Base-by-base conservation (phyloP, 768 basidiomycete genomes). In the Rhodotorula taiwanensis region DNA sequence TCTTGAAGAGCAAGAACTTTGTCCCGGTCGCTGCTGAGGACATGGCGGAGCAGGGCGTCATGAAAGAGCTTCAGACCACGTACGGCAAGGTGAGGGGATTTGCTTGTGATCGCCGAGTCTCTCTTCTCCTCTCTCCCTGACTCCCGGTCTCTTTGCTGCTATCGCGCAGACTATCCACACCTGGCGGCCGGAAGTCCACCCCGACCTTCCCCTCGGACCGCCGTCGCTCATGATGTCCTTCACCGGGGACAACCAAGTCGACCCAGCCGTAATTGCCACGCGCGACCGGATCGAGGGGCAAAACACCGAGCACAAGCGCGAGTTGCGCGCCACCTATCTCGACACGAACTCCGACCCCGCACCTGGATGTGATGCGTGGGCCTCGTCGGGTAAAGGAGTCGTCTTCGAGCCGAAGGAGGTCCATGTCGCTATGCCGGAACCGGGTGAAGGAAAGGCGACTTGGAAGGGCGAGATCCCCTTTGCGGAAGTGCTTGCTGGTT, bases 221-320 rank as follows among this genome's bases (percentile, higher is more conserved):
- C 81, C 80, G 4, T 72, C 76, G 43, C 74, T 81, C 50, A 80
- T 81, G 81, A 78, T 80, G 76, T 74, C 77, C 27, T 78, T 77
- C 67, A 79, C 79, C 15, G 70, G 56, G 3, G 76, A 79, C 52
- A 73, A 72, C 10, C 77, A 80, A 49, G 69, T 76, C 52, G 74
- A 76, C 21, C 53, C 73, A 58, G 62, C 72, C 33, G 48, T 74
- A 27, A 47, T 81, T 55, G 20, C n/a, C 3, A 31, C 48, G 30
- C 30, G 43, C 54, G 64, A 73, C 51, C 69, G 70, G 50, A 63
- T 71, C n/a, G 77, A 76, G 9, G 75, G 78, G 25, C 72, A 73
- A 30, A 77, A 77, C 2, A 28, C 52, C 25, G 65, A 70, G 43
- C 53, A 68, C 25, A 81, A 80, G 73, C 73, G 71, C 52, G 64